Conservation (phyloP, 2,329 filamentous ascomycete species). For the Knufia petricola region DNA sequence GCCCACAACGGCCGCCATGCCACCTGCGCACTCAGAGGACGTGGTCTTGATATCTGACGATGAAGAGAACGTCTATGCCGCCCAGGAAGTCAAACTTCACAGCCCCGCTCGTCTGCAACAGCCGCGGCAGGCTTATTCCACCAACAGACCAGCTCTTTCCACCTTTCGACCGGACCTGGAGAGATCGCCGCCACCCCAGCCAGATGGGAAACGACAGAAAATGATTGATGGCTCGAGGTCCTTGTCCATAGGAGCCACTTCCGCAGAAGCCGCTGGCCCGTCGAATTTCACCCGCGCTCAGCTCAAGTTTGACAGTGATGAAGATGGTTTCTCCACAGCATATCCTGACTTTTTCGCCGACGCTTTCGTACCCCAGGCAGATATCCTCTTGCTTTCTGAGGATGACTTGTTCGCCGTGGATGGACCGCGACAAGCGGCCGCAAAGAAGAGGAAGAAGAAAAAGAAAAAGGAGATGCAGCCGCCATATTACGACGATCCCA, state of each 20-base stretch:
- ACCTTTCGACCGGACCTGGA: not conserved
- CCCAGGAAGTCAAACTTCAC: not conserved
- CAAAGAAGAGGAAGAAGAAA: too few relatives aligned
- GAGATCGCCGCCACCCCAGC: not conserved
- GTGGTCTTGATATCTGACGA: conserved; percentile 6
- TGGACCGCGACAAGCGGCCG: too few relatives aligned
- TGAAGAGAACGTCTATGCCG: not conserved
- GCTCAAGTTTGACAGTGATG: not conserved
- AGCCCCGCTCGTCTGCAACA: not conserved
- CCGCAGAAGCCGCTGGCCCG: not conserved
- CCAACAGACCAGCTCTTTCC: not conserved
- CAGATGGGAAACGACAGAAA: conserved; percentile 5
- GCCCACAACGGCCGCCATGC: not conserved
- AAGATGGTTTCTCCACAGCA: not conserved
- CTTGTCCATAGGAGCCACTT: not conserved
- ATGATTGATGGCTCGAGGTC: not conserved
- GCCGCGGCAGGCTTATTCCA: not conserved
- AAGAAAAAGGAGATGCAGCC: conserved; percentile 6
- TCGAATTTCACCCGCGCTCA: conserved; percentile 1
- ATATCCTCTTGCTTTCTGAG: not conserved
- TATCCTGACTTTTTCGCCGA: conserved; percentile 6
- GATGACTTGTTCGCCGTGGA: too few relatives aligned
- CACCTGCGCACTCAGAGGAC: not conserved
- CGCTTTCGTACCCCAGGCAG: conserved; percentile 1
- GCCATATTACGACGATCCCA: conserved; percentile 21